Evolutionary conservation across 345 rosid species (phyloP), one percentile per base, ranked within the genome.

Genomic region (Salix koriyanagi): DNA sequence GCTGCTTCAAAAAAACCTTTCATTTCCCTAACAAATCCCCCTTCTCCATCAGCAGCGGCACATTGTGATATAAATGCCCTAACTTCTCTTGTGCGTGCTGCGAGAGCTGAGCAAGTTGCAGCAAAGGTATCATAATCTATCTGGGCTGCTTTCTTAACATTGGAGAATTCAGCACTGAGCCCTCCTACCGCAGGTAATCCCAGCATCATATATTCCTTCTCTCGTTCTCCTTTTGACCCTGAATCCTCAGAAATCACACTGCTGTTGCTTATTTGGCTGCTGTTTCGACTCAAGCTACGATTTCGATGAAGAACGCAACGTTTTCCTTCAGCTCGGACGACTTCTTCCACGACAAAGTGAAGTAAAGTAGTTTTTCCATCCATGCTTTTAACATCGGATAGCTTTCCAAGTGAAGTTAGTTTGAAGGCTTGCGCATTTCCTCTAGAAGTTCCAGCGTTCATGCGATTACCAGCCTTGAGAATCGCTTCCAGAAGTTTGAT

Each of bases 391-490:
- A 96, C 98, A 41, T 96, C 98, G 0, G 98, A 87, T 28, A 93
- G 92, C 76, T 96, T 96, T 72, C 85, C 81, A 16, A 96, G 89
- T 19, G 97, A 83, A 44, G 82, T 87, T 23, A 93, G 91, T 36
- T 91, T 85, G 81, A 93, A 96, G 23, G 98, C 99, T 46, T 86
- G 92, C 2, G 99, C 99, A 77, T 93, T 86, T 28, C 98, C 99
- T 82, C 99, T 75, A 14, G 92, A 79, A 25, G 98, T 96, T 62
- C 99, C 97, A 0, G 92, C 94, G 77, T 93, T 96, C 99, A 96
- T 96, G 6, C 98, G 83, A 67, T 96, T 93, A 0, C 99, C 99
- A 19, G 98, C 94, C 86, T 96, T 93, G 9, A 96, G 93, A 66
- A 96, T 83, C 2, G 99, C 99, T 69, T 96, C 99, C 8, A 96